Evolutionary conservation across 352 stramenopile genomes (phyloP), one percentile per base, ranked within the genome.

Genomic region (Globisporangium echinulatum): DNA sequence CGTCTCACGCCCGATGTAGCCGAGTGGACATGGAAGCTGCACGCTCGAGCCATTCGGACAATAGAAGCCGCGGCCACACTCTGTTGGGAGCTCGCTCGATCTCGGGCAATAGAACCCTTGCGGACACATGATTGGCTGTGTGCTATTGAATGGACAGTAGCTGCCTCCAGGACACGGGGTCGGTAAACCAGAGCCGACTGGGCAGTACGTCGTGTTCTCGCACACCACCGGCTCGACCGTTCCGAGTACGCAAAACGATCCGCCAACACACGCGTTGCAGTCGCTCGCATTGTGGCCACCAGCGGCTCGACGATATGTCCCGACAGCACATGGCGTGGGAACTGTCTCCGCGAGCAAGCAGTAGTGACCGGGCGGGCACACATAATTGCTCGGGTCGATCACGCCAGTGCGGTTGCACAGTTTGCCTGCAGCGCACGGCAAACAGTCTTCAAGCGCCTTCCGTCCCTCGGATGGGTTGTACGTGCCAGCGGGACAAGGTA

Each of bases 121-220:
- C 0, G 85, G 76, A 61, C 87, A 97, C 4, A 58, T 10, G 0
- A 87, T 59, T 19, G 78, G 76, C 10, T 46, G 43, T 0, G 74
- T 75, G n/a, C 71, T 82, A 62, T 94, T 94, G 70, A 75, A 90
- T 15, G 72, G 73, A 59, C 84, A 93, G 52, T 91, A 96, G 49
- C 66, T 76, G 0, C 85, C 85, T 10, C 72, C 74, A 39, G 87
- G 73, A 67, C 88, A 96, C 4, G 69, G 36, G 0, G 68, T 64
- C 2, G 80, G 74, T 3, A 71, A 64, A 3, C 88, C 83, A 0
- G 74, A 77, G 2, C 76, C 78, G 0, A 52, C 13, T 0, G 79
- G 75, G 49, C 88, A 97, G 61, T 88, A 94, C 36, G 69, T 73
- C 7, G 65, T 76, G 46, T 57, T 69, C 0, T 61, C 63, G 56